phyloP scores from a whole-genome alignment of 2,329 filamentous ascomycete genomes.

The Exutisphaerella laricina region DNA sequence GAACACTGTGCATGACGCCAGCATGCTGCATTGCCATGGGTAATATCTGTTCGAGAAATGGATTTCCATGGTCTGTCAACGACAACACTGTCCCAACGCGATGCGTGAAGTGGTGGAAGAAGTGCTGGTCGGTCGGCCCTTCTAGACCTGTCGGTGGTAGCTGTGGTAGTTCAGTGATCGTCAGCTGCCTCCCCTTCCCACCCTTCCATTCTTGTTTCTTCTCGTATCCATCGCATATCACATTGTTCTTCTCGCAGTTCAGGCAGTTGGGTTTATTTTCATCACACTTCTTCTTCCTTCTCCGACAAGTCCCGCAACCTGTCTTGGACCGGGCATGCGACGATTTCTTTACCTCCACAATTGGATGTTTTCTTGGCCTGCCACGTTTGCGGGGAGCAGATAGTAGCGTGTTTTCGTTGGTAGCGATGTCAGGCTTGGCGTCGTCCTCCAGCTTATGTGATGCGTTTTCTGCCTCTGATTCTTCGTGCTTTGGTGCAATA shows the following conservation, averaged over 20 bases:
- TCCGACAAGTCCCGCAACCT: constrained; percentile 55
- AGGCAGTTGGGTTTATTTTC: constrained; percentile 51
- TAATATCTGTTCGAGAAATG: constrained; percentile 77
- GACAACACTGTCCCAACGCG: constrained; percentile 76
- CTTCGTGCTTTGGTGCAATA: constrained; percentile 49
- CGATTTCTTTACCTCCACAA: constrained; percentile 58
- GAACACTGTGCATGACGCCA: constrained; percentile 83
- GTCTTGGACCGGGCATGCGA: constrained; percentile 65
- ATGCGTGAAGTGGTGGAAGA: constrained; percentile 77
- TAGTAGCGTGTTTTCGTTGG: constrained; percentile 20
- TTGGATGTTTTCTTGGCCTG: constrained; percentile 73
- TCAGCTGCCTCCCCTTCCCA: constrained; percentile 60
- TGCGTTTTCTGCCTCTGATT: constrained; percentile 43
- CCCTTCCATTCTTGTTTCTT: constrained; percentile 84
- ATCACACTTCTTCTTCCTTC: constrained; percentile 57
- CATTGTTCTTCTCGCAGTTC: constrained; percentile 90
- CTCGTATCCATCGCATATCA: constrained; percentile 85
- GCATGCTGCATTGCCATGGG: constrained; percentile 74
- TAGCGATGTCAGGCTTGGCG: constrained; percentile 25
- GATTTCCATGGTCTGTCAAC: constrained; percentile 72
- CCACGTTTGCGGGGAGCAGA: constrained; percentile 53
- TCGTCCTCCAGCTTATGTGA: constrained; percentile 18
- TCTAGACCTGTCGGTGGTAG: constrained; percentile 70
- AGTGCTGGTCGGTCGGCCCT: constrained; percentile 69
- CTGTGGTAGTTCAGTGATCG: constrained; percentile 40